phyloP scores from a whole-genome alignment of 2,329 filamentous ascomycete species.

The Colletotrichum orbiculare region DNA sequence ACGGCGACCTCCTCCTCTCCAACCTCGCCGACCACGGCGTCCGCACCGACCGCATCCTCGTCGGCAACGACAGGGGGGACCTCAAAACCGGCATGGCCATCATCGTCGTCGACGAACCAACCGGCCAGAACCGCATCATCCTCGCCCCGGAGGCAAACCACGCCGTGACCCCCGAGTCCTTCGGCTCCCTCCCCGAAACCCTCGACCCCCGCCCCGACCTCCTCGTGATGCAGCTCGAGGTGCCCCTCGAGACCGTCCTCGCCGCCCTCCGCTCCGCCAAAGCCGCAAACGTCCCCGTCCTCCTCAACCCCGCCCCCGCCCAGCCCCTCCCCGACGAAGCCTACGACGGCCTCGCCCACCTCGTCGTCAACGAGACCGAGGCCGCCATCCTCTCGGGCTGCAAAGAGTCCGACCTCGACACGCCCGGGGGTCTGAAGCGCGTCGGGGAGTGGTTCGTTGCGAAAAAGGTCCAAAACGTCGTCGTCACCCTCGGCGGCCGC shows the following conservation, averaged over 20 bases:
- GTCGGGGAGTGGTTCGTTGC: constrained; percentile 71
- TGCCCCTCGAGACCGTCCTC: constrained; percentile 74
- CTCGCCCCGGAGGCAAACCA: constrained; percentile 79
- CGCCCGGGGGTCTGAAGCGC: constrained; percentile 53
- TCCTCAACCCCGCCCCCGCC: constrained; percentile 89
- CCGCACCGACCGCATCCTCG: constrained; percentile 64
- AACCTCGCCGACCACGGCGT: constrained; percentile 72
- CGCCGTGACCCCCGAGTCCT: constrained; percentile 51
- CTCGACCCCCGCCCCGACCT: constrained; percentile 63
- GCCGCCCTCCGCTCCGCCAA: constrained; percentile 66
- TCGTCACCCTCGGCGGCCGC: constrained; percentile 85
- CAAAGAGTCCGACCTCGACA: constrained; percentile 60
- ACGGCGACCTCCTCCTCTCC: constrained; percentile 68
- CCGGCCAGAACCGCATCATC: constrained; percentile 82
- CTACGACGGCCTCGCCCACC: constrained; percentile 76
- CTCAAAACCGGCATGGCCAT: constrained; percentile 76
- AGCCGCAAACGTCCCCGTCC: constrained; percentile 65
- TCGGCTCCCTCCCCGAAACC: constrained; percentile 44
- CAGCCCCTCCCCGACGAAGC: constrained; percentile 73
- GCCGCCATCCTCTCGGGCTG: constrained; percentile 76
- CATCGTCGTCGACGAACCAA: constrained; percentile 79
- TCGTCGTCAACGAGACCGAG: constrained; percentile 93
- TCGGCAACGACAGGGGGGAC: constrained; percentile 41
- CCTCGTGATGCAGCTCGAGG: constrained; percentile 83
- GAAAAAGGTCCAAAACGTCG: constrained; percentile 78